Evolutionary conservation across 768 basidiomycete genomes (phyloP).

Genomic region (Pholiota conissans): DNA sequence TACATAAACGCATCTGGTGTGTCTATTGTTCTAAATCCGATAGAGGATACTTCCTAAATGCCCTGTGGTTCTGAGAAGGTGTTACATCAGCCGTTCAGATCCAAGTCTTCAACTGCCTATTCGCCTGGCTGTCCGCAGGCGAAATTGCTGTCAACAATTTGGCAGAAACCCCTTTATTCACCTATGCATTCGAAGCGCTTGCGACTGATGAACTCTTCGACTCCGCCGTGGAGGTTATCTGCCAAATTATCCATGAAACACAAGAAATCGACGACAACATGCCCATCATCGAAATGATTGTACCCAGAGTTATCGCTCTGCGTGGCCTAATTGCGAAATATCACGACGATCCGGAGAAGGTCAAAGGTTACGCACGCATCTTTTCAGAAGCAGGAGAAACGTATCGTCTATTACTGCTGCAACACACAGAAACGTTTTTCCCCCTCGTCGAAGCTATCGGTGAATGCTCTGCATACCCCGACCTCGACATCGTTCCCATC

Average conservation of each 20-base stretch:
- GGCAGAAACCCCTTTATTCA: constrained; percentile 76
- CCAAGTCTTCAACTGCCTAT: constrained; percentile 82
- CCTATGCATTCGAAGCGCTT: constrained; percentile 82
- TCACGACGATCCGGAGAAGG: constrained; percentile 81
- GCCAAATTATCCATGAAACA: constrained; percentile 96
- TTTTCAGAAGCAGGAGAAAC: constrained; percentile 98
- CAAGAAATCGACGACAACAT: constrained; percentile 97
- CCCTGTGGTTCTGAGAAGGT: constrained; percentile 62
- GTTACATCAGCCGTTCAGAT: constrained; percentile 76
- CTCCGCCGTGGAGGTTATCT: constrained; percentile 85
- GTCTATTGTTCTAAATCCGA: constrained; percentile 21
- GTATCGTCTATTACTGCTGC: constrained; percentile 84
- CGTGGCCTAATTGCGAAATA: constrained; percentile 57
- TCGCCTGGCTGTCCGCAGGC: constrained; percentile 86
- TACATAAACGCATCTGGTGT: constrained; percentile 87
- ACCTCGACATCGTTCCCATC: constrained; percentile 95
- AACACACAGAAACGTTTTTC: constrained; percentile 90
- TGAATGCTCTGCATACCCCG: constrained; percentile 87
- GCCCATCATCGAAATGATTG: constrained; percentile 81
- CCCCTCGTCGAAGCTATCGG: constrained; percentile 95
- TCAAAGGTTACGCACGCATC: constrained; percentile 87
- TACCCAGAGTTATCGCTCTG: constrained; percentile 82
- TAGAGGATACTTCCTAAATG: too few relatives aligned
- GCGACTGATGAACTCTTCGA: constrained; percentile 89
- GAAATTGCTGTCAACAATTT: constrained; percentile 70